phyloP scores from a whole-genome alignment of 345 rosid genomes.

The Hibiscus syriacus region DNA sequence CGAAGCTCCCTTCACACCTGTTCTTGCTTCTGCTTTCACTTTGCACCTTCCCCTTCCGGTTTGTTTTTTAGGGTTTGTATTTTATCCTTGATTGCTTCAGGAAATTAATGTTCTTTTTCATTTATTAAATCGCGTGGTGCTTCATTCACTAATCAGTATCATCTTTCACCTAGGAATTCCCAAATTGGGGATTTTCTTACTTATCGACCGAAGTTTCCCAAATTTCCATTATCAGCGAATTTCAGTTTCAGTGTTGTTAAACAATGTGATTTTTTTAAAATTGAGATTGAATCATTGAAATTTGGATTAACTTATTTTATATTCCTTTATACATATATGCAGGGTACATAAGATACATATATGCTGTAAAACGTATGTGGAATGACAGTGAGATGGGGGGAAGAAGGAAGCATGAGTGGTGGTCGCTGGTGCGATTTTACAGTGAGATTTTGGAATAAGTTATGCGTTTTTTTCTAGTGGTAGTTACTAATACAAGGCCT shows the following conservation, averaged over 20 bases:
- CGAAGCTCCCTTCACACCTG: neutral
- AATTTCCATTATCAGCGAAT: neutral
- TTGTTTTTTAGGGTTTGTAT: no score
- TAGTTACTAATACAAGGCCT: slow-evolving; percentile 22
- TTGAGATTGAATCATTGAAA: neutral
- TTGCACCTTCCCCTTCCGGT: neutral
- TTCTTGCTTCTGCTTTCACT: neutral
- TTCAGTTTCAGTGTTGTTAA: neutral
- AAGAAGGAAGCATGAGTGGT: slow-evolving; percentile 21
- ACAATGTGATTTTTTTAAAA: neutral
- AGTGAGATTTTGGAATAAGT: slow-evolving; percentile 17
- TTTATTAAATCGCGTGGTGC: neutral
- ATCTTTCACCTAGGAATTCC: neutral
- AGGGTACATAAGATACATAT: neutral
- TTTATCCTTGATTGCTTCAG: no score
- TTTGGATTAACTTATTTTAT: neutral
- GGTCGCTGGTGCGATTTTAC: slow-evolving; percentile 17
- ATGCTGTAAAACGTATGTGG: neutral
- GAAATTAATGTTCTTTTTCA: neutral
- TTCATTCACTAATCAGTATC: neutral
- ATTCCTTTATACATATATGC: neutral
- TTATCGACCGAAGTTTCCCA: neutral
- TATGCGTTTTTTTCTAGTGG: slow-evolving; percentile 24
- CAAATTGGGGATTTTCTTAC: neutral
- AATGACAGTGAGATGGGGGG: neutral